Base-by-base conservation (phyloP, 768 basidiomycete species). In the Termitomyces sp. region DNA sequence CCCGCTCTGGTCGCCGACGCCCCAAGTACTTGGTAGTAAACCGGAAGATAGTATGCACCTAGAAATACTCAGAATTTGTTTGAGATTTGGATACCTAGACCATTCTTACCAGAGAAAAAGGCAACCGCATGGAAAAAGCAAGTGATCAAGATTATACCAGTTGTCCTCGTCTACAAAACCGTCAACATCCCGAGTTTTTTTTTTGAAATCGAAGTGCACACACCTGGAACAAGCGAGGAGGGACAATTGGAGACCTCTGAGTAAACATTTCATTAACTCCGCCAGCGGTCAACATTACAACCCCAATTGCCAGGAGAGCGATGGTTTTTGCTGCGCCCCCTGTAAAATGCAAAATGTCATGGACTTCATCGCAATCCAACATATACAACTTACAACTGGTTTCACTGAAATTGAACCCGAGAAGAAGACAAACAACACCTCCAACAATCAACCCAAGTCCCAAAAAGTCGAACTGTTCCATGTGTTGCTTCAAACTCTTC, bases 1-100 rank as follows among this genome's bases (percentile, higher is more conserved):
- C 87, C 88, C 27, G 88, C 79, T 45, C 71, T 76, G 0, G 88
- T 90, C 6, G 89, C 88, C 8, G 86, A 86, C 0, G 88, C 76
- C 0, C 90, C 90, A 12, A 91, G 78, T 2, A 86, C 80, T 72
- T 93, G 90, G 70, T 79, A 93, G 66, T 87, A 93, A 2, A 91
- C 66, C 1, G 90, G 89, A 7, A 92, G 76, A 62, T 91, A 91
- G 64, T 73, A 86, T 43, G 82, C 79, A 30, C 78, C 79, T 79
- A 43, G 4, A 9, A 1, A 35, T 34, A 37, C 25, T 37, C 43
- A 55, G 40, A 16, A 39, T 35, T 16, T 32, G 28, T n/a, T 46
- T 19, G 42, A 10, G 11, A 42, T 23, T 23, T 16, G 17, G n/a
- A 43, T 21, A 34, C 11, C 23, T 42, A 10, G 32, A 25, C 11